Percentiles rank a stretch among this genome's conserved stretches.
Evolutionary conservation across 2,329 filamentous ascomycete species (phyloP).

Genomic region (Epicoccum sorghinum): DNA sequence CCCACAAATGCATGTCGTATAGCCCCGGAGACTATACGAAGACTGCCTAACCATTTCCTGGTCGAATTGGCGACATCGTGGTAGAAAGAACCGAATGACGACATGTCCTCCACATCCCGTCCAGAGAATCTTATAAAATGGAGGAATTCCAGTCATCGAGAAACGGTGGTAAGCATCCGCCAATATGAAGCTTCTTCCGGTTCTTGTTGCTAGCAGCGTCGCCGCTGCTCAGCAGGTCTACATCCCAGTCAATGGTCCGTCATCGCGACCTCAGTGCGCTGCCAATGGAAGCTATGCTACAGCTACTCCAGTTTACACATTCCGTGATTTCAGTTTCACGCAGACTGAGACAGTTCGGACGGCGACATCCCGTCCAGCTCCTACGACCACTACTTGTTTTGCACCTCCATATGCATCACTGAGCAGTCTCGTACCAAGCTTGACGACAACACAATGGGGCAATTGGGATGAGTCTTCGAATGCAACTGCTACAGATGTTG

Average conservation of each 20-base stretch:
- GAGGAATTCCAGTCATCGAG: neutral
- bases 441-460: slow-evolving; percentile 51
- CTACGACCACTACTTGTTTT: slow-evolving; percentile 43
- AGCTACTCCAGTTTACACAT: slow-evolving; percentile 36
- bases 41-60: neutral
- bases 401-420: slow-evolving; percentile 46
- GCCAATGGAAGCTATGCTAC: slow-evolving; percentile 32
- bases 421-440: slow-evolving; percentile 42
- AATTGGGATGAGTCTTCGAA: slow-evolving; percentile 49
- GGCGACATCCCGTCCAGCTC: slow-evolving; percentile 44
- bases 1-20: neutral
- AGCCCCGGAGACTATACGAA: neutral
- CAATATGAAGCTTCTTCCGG: slow-evolving; percentile 22
- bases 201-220: slow-evolving; percentile 16
- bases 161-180: neutral
- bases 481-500: slow-evolving; percentile 41
- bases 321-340: slow-evolving; percentile 45
- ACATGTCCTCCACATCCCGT: neutral
- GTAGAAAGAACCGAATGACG: neutral
- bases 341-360: slow-evolving; percentile 49
- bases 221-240: slow-evolving; percentile 46
- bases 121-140: slow-evolving; percentile 1
- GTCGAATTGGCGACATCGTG: neutral
- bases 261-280: slow-evolving; percentile 35
- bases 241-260: slow-evolving; percentile 36